Conservation (phyloP, 139 green algal genomes). For the Astrephomene gubernaculifera region DNA sequence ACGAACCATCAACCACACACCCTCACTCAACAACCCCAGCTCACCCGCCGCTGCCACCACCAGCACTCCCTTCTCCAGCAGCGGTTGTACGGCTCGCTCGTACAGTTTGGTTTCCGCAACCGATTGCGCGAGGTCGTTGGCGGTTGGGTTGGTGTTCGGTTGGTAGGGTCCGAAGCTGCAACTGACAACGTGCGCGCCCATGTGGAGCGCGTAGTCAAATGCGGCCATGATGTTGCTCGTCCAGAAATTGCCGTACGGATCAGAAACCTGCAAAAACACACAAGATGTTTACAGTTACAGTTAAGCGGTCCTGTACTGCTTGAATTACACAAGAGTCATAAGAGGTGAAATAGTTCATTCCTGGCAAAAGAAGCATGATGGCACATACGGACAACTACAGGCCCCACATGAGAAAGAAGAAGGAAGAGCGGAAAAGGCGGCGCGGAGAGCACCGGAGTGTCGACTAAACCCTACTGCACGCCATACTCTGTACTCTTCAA, state of each 20-base stretch:
- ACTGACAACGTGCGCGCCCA: constrained; percentile 27
- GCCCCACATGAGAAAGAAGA: not conserved
- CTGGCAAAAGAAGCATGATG: not conserved
- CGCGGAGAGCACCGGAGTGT: not conserved
- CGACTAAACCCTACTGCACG: not conserved
- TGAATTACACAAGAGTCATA: no score
- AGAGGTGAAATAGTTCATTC: not conserved
- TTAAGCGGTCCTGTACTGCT: no score
- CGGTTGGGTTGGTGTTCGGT: not conserved
- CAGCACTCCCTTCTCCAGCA: constrained; percentile 19
- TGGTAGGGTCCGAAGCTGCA: constrained; percentile 10
- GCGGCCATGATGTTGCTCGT: constrained; percentile 4
- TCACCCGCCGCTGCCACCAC: constrained; percentile 35
- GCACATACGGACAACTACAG: not conserved
- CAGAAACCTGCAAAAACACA: constrained; percentile 1
- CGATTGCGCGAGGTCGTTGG: not conserved
- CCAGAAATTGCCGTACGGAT: not conserved
- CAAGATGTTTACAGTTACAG: no score
- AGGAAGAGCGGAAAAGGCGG: not conserved
- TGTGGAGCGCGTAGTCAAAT: constrained; percentile 26
- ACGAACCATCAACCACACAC: no score
- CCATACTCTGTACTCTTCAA: not conserved
- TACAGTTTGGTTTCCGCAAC: not conserved
- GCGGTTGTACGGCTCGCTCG: not conserved
- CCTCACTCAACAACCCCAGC: no score